These are phyloP conservation scores for Exophiala viscosa DNA, from an alignment of 2,329 filamentous ascomycete genomes.

Conservation along the genomic window DNA sequence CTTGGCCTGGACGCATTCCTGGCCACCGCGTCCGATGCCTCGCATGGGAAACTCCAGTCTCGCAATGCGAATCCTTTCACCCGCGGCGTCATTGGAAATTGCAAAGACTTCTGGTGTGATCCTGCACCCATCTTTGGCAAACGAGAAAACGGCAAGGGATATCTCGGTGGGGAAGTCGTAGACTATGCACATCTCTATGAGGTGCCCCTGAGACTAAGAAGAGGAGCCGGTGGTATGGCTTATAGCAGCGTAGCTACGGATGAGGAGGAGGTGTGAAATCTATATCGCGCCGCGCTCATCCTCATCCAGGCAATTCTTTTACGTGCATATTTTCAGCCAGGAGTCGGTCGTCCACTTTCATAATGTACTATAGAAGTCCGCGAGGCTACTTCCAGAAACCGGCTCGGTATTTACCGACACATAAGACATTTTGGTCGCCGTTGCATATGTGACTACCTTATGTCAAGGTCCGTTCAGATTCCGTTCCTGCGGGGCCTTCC, in stretches of 20 bases:
- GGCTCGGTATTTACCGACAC: no score
- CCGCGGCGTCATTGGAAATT: conserved; percentile 79
- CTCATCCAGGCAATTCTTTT: no score
- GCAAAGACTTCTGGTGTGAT: conserved; percentile 95
- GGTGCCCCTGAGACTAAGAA: conserved; percentile 64
- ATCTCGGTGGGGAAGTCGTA: conserved; percentile 69
- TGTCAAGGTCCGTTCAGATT: no score
- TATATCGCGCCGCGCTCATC: no score
- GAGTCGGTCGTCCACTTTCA: no score
- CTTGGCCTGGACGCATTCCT: conserved; percentile 92
- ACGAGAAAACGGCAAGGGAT: conserved; percentile 60
- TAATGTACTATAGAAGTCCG: no score
- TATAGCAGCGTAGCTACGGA: conserved; percentile 56
- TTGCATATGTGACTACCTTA: no score
- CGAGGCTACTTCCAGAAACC: no score
- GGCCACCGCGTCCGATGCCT: conserved; percentile 75
- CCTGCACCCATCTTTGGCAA: conserved; percentile 74
- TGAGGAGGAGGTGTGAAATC: conserved; percentile 25
- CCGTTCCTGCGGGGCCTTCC: neutral
- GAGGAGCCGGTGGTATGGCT: conserved; percentile 49
- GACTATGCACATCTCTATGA: conserved; percentile 93
- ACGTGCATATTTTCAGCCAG: no score
- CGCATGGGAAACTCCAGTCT: conserved; percentile 43
- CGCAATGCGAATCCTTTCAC: conserved; percentile 74
- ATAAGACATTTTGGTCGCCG: no score